phyloP scores from a whole-genome alignment of 306 rosid genomes.

The Cucurbita ficifolia region DNA sequence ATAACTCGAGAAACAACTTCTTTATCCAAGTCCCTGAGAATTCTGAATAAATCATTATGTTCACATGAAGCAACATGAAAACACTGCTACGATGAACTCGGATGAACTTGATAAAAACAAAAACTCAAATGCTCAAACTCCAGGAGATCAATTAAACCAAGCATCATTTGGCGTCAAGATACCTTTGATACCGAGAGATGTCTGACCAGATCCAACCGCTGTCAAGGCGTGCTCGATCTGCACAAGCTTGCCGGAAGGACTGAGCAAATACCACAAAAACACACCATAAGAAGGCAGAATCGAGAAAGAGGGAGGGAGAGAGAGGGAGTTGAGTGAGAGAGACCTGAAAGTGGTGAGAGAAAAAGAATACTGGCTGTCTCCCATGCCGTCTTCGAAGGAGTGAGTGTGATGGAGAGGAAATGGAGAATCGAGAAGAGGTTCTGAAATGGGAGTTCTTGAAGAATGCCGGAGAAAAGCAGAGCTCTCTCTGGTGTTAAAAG shows the following conservation, averaged over 20 bases:
- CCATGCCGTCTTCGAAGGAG: conserved; percentile 19
- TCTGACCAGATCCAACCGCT: conserved; percentile 93
- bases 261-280: conserved; percentile 12
- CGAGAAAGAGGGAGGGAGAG: background rate
- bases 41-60: background rate
- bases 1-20: background rate
- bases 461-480: background rate
- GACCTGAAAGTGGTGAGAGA: conserved; percentile 48
- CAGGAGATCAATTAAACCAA: background rate
- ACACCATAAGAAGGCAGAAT: background rate
- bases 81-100: background rate
- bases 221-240: conserved; percentile 98
- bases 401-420: background rate
- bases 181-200: conserved; percentile 96
- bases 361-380: conserved; percentile 38
- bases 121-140: background rate
- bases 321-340: background rate
- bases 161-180: background rate
- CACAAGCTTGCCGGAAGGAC: conserved; percentile 94
- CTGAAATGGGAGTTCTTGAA: background rate
- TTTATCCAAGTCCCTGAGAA: background rate
- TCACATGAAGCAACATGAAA: background rate
- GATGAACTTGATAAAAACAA: background rate
- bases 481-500: background rate
- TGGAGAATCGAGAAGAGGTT: background rate